Conservation (phyloP, 1,284 basidiomycete genomes). For the Puccinia sorghi region DNA sequence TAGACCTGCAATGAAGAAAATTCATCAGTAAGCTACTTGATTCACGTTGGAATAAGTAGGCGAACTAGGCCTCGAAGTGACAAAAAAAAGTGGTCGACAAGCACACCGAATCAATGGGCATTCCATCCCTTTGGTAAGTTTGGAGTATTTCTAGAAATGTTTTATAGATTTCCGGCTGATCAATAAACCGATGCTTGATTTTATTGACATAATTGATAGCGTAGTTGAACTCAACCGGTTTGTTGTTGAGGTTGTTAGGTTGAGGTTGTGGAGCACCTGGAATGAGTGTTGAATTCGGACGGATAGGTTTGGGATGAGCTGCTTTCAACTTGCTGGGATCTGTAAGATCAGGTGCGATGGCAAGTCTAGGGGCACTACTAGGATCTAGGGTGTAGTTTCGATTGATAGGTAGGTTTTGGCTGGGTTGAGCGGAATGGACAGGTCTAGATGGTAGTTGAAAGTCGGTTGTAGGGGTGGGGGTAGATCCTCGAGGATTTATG, state of each 20-base stretch:
- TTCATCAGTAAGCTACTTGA: conserved; percentile 4
- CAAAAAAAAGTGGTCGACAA: not conserved
- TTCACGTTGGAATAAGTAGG: not conserved
- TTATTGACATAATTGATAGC: conserved; percentile 51
- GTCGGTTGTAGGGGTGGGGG: not conserved
- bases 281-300: conserved; percentile 14
- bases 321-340: conserved; percentile 19
- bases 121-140: conserved; percentile 49
- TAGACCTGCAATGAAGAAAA: conserved; percentile 33
- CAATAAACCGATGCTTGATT: conserved; percentile 49
- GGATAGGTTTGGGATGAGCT: conserved; percentile 15
- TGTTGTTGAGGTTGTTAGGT: conserved; percentile 29
- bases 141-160: conserved; percentile 49
- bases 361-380: conserved; percentile 1
- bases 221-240: conserved; percentile 50
- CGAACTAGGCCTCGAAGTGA: not conserved
- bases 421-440: not conserved
- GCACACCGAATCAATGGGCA: conserved; percentile 46
- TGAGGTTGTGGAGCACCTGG: not conserved
- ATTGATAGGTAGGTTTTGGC: not conserved
- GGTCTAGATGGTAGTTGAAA: not conserved
- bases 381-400: not conserved
- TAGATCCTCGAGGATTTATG: conserved; percentile 1
- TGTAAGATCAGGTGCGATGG: conserved; percentile 22
- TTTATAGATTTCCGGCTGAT: conserved; percentile 50